Evolutionary conservation across 2,329 filamentous ascomycete species (phyloP).

Genomic region (Microcera coccophila): DNA sequence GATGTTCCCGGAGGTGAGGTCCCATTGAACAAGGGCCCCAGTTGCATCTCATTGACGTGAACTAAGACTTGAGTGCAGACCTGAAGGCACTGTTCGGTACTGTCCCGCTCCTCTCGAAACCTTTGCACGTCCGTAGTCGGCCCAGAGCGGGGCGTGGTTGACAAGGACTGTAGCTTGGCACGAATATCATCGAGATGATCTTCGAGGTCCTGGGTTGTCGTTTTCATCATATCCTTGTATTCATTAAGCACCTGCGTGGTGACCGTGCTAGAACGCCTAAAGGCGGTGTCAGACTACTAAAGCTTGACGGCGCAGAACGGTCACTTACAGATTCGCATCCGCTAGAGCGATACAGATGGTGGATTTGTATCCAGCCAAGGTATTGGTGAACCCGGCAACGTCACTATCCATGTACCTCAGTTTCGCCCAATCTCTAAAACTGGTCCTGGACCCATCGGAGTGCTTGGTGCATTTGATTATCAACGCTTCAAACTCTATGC

Average conservation of each 20-base stretch:
- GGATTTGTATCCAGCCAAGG: constrained; percentile 6
- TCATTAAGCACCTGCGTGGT: constrained; percentile 3
- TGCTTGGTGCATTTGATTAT: background rate
- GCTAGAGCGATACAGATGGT: constrained; percentile 3
- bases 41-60: background rate
- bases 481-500: background rate
- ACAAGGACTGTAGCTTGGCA: background rate
- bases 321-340: constrained; percentile 2
- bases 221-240: constrained; percentile 5
- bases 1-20: background rate
- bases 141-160: background rate
- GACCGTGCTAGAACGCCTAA: constrained; percentile 1
- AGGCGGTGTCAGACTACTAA: background rate
- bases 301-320: background rate
- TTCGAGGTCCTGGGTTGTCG: constrained; percentile 1
- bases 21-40: background rate
- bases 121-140: background rate
- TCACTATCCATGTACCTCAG: constrained; percentile 6
- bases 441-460: background rate
- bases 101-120: constrained; percentile 7
- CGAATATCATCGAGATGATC: constrained; percentile 1
- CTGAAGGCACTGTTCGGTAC: constrained; percentile 10
- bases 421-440: constrained; percentile 6
- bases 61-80: constrained; percentile 5
- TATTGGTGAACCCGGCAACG: constrained; percentile 3